phyloP scores from a whole-genome alignment of 169 alveolate genomes.

The Plasmodium coatneyi region DNA sequence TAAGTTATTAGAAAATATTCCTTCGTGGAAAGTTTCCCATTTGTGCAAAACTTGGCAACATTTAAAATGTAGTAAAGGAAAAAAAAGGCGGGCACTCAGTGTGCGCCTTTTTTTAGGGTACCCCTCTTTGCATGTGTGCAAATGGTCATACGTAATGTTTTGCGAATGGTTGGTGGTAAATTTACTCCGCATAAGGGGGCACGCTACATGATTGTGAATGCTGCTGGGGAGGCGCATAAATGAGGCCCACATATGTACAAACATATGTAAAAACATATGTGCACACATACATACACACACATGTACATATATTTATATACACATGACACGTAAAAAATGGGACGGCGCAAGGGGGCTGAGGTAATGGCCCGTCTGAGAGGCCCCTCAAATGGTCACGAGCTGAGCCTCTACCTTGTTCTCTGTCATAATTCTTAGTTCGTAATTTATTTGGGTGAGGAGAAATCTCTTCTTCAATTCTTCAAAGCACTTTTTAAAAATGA shows the following conservation, averaged over 20 bases:
- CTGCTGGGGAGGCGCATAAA: background rate
- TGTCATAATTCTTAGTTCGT: constrained; percentile 79
- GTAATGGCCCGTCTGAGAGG: background rate
- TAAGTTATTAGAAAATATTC: background rate
- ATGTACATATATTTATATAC: background rate
- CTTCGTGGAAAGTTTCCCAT: background rate
- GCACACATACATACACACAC: background rate
- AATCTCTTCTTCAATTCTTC: constrained; percentile 91
- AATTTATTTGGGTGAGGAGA: constrained; percentile 87
- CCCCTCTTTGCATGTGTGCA: background rate
- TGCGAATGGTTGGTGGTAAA: background rate
- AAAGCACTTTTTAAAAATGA: constrained; percentile 87
- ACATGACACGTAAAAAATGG: background rate
- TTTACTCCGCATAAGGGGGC: background rate
- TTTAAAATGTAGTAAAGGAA: background rate
- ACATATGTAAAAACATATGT: background rate
- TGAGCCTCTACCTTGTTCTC: constrained; percentile 79
- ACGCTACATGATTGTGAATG: background rate
- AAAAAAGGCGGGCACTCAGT: background rate
- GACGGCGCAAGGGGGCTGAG: background rate
- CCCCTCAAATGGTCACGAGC: constrained; percentile 62
- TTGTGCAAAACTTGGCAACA: background rate
- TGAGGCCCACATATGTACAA: background rate
- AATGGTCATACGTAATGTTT: background rate
- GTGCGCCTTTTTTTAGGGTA: background rate